A percentile compares a stretch with the other conserved stretches of the same genome.
These are phyloP conservation scores for Jaltomata sinuosa DNA, from an alignment of 257 asterid species.

Conservation along the genomic window DNA sequence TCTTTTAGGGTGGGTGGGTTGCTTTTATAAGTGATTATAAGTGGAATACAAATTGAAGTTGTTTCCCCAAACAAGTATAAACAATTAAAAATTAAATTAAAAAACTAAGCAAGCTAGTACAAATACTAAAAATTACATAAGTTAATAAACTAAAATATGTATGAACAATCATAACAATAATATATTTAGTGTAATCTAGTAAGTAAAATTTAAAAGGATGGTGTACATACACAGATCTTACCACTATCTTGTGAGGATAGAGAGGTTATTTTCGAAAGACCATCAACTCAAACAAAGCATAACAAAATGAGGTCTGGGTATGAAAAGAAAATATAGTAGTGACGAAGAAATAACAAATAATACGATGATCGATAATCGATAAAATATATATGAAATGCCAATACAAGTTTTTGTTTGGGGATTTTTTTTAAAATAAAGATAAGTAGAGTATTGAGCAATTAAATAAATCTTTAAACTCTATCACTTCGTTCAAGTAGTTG, in stretches of 20 bases:
- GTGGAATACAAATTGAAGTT: not conserved
- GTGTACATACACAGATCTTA: accelerated
- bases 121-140: not conserved
- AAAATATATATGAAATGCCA: not conserved
- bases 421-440: too few relatives aligned
- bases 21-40: not conserved
- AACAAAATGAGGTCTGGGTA: not conserved
- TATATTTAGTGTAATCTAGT: not conserved
- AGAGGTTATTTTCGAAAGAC: accelerated
- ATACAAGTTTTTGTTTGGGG: not conserved
- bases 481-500: too few relatives aligned
- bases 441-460: too few relatives aligned
- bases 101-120: not conserved
- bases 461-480: too few relatives aligned
- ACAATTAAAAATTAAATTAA: not conserved
- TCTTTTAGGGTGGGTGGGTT: not conserved
- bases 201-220: accelerated
- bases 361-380: not conserved
- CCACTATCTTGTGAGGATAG: not conserved
- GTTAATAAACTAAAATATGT: not conserved
- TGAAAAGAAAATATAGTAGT: not conserved
- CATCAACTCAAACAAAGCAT: accelerated
- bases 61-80: not conserved
- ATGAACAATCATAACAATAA: not conserved
- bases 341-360: not conserved